Conservation (phyloP, 2,329 filamentous ascomycete species). For the Aspergillus sp. region DNA sequence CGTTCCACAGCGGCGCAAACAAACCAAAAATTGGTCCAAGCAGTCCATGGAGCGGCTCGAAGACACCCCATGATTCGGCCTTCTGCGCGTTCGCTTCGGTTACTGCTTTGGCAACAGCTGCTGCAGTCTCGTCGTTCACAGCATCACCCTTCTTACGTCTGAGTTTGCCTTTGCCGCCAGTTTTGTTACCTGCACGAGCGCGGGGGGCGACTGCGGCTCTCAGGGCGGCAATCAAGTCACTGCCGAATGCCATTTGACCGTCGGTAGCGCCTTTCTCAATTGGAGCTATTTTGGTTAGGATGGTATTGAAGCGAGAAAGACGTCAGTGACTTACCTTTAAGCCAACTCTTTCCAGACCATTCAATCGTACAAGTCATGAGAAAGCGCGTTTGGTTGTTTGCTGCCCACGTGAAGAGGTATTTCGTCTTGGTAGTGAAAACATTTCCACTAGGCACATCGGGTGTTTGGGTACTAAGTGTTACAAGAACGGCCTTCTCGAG, state of each 20-base stretch:
- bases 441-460: constrained; percentile 92
- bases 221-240: constrained; percentile 72
- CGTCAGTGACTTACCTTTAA: constrained; percentile 68
- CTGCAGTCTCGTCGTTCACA: constrained; percentile 35
- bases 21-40: constrained; percentile 70
- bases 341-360: constrained; percentile 97
- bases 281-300: constrained; percentile 61
- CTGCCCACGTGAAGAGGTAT: constrained; percentile 91
- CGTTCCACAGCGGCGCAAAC: constrained; percentile 68
- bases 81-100: constrained; percentile 39
- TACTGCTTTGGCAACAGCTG: constrained; percentile 47
- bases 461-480: constrained; percentile 81
- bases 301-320: neutral
- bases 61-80: constrained; percentile 67
- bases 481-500: constrained; percentile 83
- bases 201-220: constrained; percentile 71
- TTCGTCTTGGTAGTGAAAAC: constrained; percentile 90
- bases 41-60: constrained; percentile 74
- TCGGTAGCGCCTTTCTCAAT: constrained; percentile 96
- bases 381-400: constrained; percentile 79
- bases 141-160: constrained; percentile 59
- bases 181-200: constrained; percentile 53
- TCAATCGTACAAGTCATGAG: constrained; percentile 89
- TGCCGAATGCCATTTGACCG: constrained; percentile 80
- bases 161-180: constrained; percentile 56